Percentiles rank a stretch among this genome's conserved stretches.
These are phyloP conservation scores for Xylaria hypoxylon DNA, from an alignment of 2,329 filamentous ascomycete genomes.

Conservation along the genomic window DNA sequence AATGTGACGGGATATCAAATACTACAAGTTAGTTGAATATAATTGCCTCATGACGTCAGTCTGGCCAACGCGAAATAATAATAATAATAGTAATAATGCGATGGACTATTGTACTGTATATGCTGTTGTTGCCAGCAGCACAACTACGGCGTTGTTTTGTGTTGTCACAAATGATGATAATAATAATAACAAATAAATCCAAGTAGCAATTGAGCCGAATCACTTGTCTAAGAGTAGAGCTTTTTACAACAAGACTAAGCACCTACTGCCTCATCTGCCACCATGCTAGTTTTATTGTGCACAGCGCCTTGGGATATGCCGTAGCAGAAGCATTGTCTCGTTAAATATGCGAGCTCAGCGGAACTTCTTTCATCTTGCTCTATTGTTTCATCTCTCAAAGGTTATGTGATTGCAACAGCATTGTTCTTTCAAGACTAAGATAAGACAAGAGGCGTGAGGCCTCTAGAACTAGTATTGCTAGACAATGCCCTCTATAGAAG, in stretches of 20 bases:
- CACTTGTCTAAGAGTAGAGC: neutral
- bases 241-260: neutral
- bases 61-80: too few relatives aligned
- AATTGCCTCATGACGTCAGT: too few relatives aligned
- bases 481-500: constrained; percentile 12
- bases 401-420: neutral
- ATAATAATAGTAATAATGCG: too few relatives aligned
- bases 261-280: neutral
- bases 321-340: constrained; percentile 15
- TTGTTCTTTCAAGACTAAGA: constrained; percentile 15
- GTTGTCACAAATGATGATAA: too few relatives aligned
- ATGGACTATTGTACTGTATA: too few relatives aligned
- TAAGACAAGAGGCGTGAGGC: neutral
- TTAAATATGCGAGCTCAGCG: neutral
- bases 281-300: neutral
- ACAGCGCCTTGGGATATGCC: neutral
- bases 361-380: neutral
- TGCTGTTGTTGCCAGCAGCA: too few relatives aligned
- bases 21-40: too few relatives aligned
- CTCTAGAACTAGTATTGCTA: constrained; percentile 6
- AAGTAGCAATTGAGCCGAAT: neutral
- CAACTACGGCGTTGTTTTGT: too few relatives aligned
- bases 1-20: neutral
- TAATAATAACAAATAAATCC: neutral
- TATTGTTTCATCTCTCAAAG: constrained; percentile 12